Conservation (phyloP, 2,329 filamentous ascomycete species). For the Clonostachys rosea region DNA sequence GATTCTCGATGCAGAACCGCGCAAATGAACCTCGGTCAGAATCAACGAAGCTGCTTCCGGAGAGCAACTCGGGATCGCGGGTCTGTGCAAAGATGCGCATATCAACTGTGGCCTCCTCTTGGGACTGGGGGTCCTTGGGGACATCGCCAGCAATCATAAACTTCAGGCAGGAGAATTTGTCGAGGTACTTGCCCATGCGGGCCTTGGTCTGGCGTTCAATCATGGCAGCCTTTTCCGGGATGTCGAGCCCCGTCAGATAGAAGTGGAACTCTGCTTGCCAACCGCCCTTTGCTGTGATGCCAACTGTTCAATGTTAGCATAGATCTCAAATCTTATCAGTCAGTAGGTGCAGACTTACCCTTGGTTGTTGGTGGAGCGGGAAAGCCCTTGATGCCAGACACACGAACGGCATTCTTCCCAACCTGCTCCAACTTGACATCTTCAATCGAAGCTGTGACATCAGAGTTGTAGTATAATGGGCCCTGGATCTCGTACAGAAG, state of each 20-base stretch:
- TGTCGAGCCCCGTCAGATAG: conserved; percentile 32
- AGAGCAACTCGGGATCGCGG: conserved; percentile 26
- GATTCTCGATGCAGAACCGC: conserved; percentile 13
- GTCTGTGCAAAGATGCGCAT: conserved; percentile 40
- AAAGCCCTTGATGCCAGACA: conserved; percentile 27
- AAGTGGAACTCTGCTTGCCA: conserved; percentile 38
- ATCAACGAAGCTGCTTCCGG: conserved; percentile 29
- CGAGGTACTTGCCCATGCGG: conserved; percentile 21
- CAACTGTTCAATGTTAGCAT: conserved; percentile 13
- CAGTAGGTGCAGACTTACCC: not conserved
- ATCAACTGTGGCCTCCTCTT: conserved; percentile 39
- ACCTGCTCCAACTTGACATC: conserved; percentile 25
- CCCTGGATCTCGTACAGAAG: conserved; percentile 37
- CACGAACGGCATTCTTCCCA: conserved; percentile 12
- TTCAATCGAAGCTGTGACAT: conserved; percentile 29
- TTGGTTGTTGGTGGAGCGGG: conserved; percentile 33
- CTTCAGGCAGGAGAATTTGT: conserved; percentile 24
- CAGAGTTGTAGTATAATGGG: conserved; percentile 30
- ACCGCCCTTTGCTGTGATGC: conserved; percentile 32
- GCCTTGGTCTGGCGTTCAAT: conserved; percentile 26
- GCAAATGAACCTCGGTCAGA: conserved; percentile 18
- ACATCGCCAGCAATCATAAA: conserved; percentile 25
- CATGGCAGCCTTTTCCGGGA: conserved; percentile 31
- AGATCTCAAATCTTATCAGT: no score
- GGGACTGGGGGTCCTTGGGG: conserved; percentile 26